A percentile compares a stretch with the other conserved stretches of the same genome.
phyloP scores from a whole-genome alignment of 495 filamentous ascomycete genomes.

The Alectoria sarmentosa region DNA sequence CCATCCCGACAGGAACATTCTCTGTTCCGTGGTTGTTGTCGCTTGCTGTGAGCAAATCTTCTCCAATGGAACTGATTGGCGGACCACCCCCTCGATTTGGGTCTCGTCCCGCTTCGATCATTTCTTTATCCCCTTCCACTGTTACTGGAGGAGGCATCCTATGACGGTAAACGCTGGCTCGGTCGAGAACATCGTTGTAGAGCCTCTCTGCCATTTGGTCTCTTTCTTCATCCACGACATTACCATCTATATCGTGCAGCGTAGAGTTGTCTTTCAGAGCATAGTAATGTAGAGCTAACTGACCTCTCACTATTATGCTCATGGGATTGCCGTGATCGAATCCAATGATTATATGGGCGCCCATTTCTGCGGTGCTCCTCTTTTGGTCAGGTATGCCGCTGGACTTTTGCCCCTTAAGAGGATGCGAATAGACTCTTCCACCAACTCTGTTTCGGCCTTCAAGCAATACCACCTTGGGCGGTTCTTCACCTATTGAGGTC shows the following conservation, averaged over 20 bases:
- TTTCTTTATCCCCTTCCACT: slow-evolving; percentile 74
- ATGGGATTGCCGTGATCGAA: slow-evolving; percentile 94
- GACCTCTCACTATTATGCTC: slow-evolving; percentile 81
- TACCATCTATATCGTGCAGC: slow-evolving; percentile 83
- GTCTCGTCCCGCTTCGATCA: slow-evolving; percentile 80
- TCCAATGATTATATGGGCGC: slow-evolving; percentile 94
- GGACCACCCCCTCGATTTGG: slow-evolving; percentile 58
- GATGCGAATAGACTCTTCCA: slow-evolving; percentile 91
- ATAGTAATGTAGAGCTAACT: slow-evolving; percentile 83
- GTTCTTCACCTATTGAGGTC: slow-evolving; percentile 51
- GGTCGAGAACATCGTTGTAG: slow-evolving; percentile 89
- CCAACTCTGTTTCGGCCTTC: slow-evolving; percentile 85
- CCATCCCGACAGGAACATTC: slow-evolving; percentile 51
- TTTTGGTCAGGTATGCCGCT: slow-evolving; percentile 42
- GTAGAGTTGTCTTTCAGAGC: slow-evolving; percentile 75
- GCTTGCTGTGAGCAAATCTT: slow-evolving; percentile 32
- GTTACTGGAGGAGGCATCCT: slow-evolving; percentile 58
- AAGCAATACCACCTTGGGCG: slow-evolving; percentile 70
- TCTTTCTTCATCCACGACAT: slow-evolving; percentile 66
- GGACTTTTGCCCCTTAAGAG: slow-evolving; percentile 54
- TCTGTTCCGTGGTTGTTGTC: slow-evolving; percentile 33
- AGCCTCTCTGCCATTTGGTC: slow-evolving; percentile 81
- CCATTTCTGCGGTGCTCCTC: slow-evolving; percentile 85
- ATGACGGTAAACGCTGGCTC: slow-evolving; percentile 82
- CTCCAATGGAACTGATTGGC: slow-evolving; percentile 35